These are phyloP conservation scores for Meyerozyma carpophila DNA, from an alignment of 1,139 yeast genomes.

Conservation along the genomic window DNA sequence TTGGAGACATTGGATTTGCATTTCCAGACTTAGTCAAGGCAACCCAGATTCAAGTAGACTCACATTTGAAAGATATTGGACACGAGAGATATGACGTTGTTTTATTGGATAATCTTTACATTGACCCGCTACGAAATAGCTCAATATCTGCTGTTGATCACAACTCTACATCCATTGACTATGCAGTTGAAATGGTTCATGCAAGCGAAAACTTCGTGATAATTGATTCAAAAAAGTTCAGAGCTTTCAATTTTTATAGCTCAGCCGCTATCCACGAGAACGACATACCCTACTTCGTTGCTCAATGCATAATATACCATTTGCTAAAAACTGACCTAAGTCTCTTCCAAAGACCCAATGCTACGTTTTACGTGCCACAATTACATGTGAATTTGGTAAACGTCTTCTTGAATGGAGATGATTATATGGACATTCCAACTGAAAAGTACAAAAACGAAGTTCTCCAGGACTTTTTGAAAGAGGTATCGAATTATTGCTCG, in stretches of 20 bases:
- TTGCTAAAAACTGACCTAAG: neutral
- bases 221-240: constrained; percentile 33
- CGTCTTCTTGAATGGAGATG: neutral
- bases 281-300: neutral
- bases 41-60: constrained; percentile 34
- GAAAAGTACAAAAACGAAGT: neutral
- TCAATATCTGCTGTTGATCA: neutral
- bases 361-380: neutral
- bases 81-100: constrained; percentile 10
- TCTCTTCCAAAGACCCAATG: neutral
- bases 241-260: constrained; percentile 19
- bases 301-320: constrained; percentile 1
- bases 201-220: constrained; percentile 29
- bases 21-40: constrained; percentile 47
- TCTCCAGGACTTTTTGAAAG: neutral
- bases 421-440: neutral
- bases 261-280: neutral
- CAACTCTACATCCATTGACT: constrained; percentile 6
- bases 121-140: neutral
- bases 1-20: constrained; percentile 32
- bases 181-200: constrained; percentile 23
- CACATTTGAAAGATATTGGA: constrained; percentile 11
- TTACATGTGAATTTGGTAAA: neutral
- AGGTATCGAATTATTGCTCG: neutral
- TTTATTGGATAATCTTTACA: constrained; percentile 15